Evolutionary conservation across 169 alveolate species (phyloP).

Genomic region (Babesia bovis): DNA sequence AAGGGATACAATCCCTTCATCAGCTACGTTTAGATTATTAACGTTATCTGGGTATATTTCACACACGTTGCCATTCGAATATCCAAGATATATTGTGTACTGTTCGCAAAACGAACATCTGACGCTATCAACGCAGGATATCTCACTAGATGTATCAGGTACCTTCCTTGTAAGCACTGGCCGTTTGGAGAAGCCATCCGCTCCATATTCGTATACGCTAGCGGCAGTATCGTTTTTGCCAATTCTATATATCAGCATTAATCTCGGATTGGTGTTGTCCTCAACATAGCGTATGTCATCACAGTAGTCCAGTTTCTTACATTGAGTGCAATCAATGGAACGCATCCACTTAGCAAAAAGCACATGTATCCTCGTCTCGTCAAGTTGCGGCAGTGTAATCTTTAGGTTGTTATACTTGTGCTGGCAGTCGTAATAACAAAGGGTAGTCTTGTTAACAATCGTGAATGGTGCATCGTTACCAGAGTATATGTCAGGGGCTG

Average conservation of each 20-base stretch:
- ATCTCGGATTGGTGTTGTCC: not conserved
- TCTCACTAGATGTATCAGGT: not conserved
- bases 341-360: constrained; percentile 16
- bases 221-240: constrained; percentile 3
- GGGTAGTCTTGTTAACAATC: not conserved
- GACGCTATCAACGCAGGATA: not conserved
- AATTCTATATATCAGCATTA: constrained; percentile 1
- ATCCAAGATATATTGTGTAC: constrained; percentile 32
- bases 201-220: constrained; percentile 35
- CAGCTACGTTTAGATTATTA: not conserved
- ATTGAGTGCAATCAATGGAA: not conserved
- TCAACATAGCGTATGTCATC: not conserved
- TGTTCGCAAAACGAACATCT: constrained; percentile 7
- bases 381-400: not conserved
- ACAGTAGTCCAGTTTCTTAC: not conserved
- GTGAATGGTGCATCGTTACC: constrained; percentile 5
- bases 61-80: constrained; percentile 14
- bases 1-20: not conserved
- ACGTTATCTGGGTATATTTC: not conserved
- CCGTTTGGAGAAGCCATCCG: constrained; percentile 9
- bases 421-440: not conserved
- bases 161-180: constrained; percentile 25
- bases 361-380: not conserved
- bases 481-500: not conserved
- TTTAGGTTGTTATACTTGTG: not conserved